Evolutionary conservation across 2,329 filamentous ascomycete species (phyloP).

Genomic region (Teratosphaeriaceae sp.): DNA sequence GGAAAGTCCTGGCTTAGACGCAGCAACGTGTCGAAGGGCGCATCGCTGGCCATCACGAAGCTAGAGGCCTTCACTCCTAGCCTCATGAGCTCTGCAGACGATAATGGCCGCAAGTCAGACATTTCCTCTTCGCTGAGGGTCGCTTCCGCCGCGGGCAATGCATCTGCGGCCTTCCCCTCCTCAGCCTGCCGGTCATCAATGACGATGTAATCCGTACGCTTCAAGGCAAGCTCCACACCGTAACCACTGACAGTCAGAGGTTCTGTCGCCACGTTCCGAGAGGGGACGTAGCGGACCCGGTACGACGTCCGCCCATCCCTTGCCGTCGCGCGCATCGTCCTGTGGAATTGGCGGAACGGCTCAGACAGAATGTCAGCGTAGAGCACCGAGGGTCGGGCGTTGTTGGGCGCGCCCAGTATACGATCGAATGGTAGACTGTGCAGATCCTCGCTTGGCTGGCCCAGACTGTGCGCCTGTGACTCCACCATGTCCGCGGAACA

Average conservation of each 20-base stretch:
- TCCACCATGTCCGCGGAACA: constrained; percentile 65
- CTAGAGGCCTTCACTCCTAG: constrained; percentile 78
- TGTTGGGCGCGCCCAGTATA: constrained; percentile 53
- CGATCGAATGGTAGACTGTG: constrained; percentile 74
- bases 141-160: constrained; percentile 33
- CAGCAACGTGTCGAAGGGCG: constrained; percentile 73
- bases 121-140: constrained; percentile 54
- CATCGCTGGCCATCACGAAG: constrained; percentile 75
- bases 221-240: constrained; percentile 85
- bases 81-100: constrained; percentile 69
- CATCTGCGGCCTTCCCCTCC: constrained; percentile 28
- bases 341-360: constrained; percentile 71
- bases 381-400: constrained; percentile 60
- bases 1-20: constrained; percentile 90
- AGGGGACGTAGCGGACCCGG: constrained; percentile 72
- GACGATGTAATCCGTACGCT: constrained; percentile 96
- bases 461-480: constrained; percentile 32
- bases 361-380: constrained; percentile 82
- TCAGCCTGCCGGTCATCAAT: constrained; percentile 80
- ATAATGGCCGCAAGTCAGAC: constrained; percentile 77
- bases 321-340: constrained; percentile 61
- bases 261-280: constrained; percentile 41
- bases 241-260: constrained; percentile 84
- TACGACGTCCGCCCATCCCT: constrained; percentile 71
- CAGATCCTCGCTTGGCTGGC: constrained; percentile 13